These are phyloP conservation scores for Globisporangium heterothallicum DNA, from an alignment of 352 stramenopile genomes.

Conservation along the genomic window DNA sequence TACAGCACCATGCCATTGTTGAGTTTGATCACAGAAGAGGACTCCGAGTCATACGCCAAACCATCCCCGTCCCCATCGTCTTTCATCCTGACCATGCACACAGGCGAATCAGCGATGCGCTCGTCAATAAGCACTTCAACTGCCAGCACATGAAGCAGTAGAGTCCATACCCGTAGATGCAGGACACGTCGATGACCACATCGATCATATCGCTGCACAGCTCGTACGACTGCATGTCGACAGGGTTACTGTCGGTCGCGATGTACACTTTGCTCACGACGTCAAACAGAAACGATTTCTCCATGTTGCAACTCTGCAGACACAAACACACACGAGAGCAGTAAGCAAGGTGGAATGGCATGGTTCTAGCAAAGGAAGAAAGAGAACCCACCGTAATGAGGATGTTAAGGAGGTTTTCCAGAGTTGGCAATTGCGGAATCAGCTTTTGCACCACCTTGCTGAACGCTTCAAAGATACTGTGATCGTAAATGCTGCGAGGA, in stretches of 20 bases:
- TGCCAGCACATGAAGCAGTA: neutral
- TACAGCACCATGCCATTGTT: slow-evolving; percentile 98
- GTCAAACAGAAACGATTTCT: slow-evolving; percentile 98
- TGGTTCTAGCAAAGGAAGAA: neutral
- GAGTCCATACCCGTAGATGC: slow-evolving; percentile 91
- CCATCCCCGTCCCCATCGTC: slow-evolving; percentile 88
- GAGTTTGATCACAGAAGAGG: slow-evolving; percentile 95
- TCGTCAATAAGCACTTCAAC: too few species aligned
- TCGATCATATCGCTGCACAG: slow-evolving; percentile 99
- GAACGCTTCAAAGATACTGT: slow-evolving; percentile 97
- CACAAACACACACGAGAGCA: slow-evolving; percentile 1
- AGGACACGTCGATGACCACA: slow-evolving; percentile 98
- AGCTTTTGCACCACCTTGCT: slow-evolving; percentile 97
- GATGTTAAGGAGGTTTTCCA: slow-evolving; percentile 98
- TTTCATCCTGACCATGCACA: slow-evolving; percentile 55
- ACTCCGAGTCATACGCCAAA: slow-evolving; percentile 95
- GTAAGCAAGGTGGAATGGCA: neutral
- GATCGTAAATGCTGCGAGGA: slow-evolving; percentile 83
- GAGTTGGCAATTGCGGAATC: slow-evolving; percentile 94
- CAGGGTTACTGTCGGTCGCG: slow-evolving; percentile 96
- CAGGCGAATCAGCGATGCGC: too few species aligned
- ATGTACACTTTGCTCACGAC: slow-evolving; percentile 99
- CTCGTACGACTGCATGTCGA: slow-evolving; percentile 98
- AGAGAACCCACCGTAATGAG: slow-evolving; percentile 77
- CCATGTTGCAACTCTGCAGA: slow-evolving; percentile 94